Evolutionary conservation across 2,329 filamentous ascomycete genomes (phyloP).

Genomic region (Aspergillus nomiae): DNA sequence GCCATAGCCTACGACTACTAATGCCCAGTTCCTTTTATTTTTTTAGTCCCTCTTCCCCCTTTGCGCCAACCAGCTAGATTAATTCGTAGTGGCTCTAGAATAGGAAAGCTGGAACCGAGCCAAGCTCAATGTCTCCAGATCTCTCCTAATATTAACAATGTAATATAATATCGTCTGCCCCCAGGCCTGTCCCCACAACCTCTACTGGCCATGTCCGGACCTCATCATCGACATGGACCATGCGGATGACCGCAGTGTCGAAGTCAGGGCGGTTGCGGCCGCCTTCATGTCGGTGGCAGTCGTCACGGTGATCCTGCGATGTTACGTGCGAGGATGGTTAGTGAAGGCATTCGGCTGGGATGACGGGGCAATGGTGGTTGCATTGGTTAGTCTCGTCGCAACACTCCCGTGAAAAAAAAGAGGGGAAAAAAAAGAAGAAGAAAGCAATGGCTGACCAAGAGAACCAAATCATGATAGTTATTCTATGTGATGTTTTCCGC

Average conservation of each 20-base stretch:
- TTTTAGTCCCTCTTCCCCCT: background rate
- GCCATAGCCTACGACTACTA: too few relatives aligned
- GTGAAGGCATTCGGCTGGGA: slow-evolving; percentile 38
- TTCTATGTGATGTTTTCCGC: slow-evolving; percentile 34
- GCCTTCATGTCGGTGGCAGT: slow-evolving; percentile 30
- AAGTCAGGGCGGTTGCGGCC: slow-evolving; percentile 28
- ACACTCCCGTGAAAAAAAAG: background rate
- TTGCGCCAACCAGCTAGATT: background rate
- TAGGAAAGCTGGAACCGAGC: background rate
- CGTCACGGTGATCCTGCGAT: slow-evolving; percentile 31
- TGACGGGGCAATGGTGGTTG: slow-evolving; percentile 34
- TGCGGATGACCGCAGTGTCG: slow-evolving; percentile 24
- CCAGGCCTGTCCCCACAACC: background rate
- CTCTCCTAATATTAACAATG: background rate
- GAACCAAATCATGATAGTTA: slow-evolving; percentile 9
- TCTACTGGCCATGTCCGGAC: background rate
- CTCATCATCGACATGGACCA: slow-evolving; percentile 16
- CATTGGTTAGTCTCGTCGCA: slow-evolving; percentile 22
- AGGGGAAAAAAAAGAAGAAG: slow-evolving; percentile 3
- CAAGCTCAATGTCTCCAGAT: background rate
- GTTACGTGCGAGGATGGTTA: slow-evolving; percentile 33
- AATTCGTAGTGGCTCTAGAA: background rate
- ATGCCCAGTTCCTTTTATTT: too few relatives aligned
- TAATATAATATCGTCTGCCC: background rate
- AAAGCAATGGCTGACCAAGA: background rate